A percentile compares a stretch with the other conserved stretches of the same genome.
Conservation (phyloP, 2,329 filamentous ascomycete genomes). For the Alternaria sp. region DNA sequence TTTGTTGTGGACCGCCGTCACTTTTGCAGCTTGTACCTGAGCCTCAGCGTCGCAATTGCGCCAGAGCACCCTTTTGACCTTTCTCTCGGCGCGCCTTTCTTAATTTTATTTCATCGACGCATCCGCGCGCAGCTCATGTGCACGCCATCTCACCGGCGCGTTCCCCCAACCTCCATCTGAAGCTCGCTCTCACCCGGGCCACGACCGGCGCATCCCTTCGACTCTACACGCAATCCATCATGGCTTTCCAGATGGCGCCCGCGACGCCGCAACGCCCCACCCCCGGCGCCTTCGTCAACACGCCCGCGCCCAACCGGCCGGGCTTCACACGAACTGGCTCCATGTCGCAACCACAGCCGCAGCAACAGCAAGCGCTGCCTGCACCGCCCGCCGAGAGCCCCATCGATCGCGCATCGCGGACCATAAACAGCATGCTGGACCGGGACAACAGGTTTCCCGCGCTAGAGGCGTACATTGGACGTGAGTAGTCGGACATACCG, state of each 20-base stretch:
- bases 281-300: slow-evolving; percentile 78
- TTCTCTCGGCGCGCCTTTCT: slow-evolving; percentile 22
- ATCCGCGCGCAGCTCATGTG: slow-evolving; percentile 36
- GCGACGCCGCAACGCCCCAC: slow-evolving; percentile 71
- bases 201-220: slow-evolving; percentile 22
- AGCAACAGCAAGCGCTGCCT: slow-evolving; percentile 31
- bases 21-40: slow-evolving; percentile 28
- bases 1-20: slow-evolving; percentile 36
- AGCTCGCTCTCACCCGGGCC: slow-evolving; percentile 30
- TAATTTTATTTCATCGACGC: slow-evolving; percentile 9
- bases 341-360: slow-evolving; percentile 32
- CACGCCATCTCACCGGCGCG: slow-evolving; percentile 36
- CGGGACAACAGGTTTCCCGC: slow-evolving; percentile 84
- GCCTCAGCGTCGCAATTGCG: slow-evolving; percentile 39
- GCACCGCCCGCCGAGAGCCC: slow-evolving; percentile 57
- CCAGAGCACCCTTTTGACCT: slow-evolving; percentile 20
- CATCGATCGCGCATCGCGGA: slow-evolving; percentile 79
- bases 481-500: slow-evolving; percentile 59
- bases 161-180: slow-evolving; percentile 34
- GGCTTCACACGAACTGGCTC: slow-evolving; percentile 33
- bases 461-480: slow-evolving; percentile 85
- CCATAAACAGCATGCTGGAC: slow-evolving; percentile 79
- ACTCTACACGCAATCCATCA: slow-evolving; percentile 18
- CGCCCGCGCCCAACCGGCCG: slow-evolving; percentile 63
- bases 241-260: slow-evolving; percentile 40